Conservation (phyloP, 106 monocot genomes). For the Acanthochlamys bracteata region DNA sequence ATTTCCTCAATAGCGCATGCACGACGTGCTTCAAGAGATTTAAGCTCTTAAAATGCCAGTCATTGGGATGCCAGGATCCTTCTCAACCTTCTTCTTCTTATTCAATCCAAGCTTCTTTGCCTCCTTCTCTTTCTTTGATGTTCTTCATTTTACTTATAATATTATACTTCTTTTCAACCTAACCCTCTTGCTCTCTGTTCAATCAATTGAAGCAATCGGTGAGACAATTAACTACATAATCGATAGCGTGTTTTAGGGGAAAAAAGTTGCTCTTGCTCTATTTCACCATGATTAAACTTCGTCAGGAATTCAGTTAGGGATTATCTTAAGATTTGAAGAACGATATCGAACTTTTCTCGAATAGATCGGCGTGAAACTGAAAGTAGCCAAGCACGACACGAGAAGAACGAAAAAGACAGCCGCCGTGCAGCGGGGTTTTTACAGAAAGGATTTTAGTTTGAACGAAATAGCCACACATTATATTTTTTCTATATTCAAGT, state of each 20-base stretch:
- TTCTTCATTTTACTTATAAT: constrained; percentile 71
- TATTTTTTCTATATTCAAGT: too few relatives aligned
- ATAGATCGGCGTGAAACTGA: too few relatives aligned
- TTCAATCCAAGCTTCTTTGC: constrained; percentile 64
- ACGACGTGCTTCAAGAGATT: constrained; percentile 65
- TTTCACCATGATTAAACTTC: constrained; percentile 49
- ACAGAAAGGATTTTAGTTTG: too few relatives aligned
- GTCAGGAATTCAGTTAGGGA: too few relatives aligned
- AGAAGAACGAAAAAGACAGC: too few relatives aligned
- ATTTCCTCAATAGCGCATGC: constrained; percentile 64
- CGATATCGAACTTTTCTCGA: too few relatives aligned
- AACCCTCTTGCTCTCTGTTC: constrained; percentile 83
- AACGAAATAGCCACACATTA: too few relatives aligned
- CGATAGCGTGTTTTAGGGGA: not conserved
- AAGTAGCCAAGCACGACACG: too few relatives aligned
- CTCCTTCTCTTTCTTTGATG: constrained; percentile 92
- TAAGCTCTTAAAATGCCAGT: constrained; percentile 99
- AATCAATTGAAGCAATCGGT: not conserved
- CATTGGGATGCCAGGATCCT: constrained; percentile 98
- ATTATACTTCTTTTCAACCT: constrained; percentile 80
- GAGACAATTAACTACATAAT: too few relatives aligned
- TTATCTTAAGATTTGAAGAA: too few relatives aligned
- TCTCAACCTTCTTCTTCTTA: constrained; percentile 72
- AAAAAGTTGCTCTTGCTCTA: constrained; percentile 57
- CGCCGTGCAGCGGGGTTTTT: too few relatives aligned